Evolutionary conservation across 2,329 filamentous ascomycete genomes (phyloP).

Genomic region (Microsporum audouinii): DNA sequence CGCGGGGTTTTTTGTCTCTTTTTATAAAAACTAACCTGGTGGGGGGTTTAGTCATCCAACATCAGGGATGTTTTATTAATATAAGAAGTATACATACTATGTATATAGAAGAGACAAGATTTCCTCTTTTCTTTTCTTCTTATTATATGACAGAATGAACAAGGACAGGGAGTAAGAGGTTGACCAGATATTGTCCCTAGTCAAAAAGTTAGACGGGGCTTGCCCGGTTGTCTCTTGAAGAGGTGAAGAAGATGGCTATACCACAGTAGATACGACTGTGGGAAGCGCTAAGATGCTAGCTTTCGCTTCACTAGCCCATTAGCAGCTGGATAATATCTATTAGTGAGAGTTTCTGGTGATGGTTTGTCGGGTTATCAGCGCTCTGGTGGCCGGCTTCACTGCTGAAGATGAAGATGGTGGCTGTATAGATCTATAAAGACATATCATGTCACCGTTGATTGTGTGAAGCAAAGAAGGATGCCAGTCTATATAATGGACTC

Average conservation of each 20-base stretch:
- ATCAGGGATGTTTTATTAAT: not conserved
- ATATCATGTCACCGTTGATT: too few relatives aligned
- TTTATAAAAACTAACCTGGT: not conserved
- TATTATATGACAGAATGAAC: not conserved
- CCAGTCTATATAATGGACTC: not conserved
- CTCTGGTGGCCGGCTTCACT: not conserved
- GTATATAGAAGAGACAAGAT: too few relatives aligned
- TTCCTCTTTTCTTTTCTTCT: not conserved
- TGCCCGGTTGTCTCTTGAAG: not conserved
- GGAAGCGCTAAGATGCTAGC: not conserved
- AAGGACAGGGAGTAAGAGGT: not conserved
- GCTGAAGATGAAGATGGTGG: not conserved
- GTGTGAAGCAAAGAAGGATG: not conserved
- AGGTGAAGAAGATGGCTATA: not conserved
- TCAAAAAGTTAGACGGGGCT: not conserved
- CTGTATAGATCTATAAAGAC: too few relatives aligned
- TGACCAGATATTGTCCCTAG: too few relatives aligned
- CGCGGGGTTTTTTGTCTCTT: not conserved
- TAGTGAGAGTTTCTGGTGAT: not conserved
- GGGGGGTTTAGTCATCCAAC: constrained; percentile 1
- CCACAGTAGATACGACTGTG: too few relatives aligned
- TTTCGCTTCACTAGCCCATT: not conserved
- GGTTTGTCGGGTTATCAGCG: not conserved
- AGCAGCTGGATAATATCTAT: not conserved
- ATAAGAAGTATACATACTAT: too few relatives aligned